Evolutionary conservation across 1,139 yeast species (phyloP).

Genomic region (Protomyces lactucae-debilis): DNA sequence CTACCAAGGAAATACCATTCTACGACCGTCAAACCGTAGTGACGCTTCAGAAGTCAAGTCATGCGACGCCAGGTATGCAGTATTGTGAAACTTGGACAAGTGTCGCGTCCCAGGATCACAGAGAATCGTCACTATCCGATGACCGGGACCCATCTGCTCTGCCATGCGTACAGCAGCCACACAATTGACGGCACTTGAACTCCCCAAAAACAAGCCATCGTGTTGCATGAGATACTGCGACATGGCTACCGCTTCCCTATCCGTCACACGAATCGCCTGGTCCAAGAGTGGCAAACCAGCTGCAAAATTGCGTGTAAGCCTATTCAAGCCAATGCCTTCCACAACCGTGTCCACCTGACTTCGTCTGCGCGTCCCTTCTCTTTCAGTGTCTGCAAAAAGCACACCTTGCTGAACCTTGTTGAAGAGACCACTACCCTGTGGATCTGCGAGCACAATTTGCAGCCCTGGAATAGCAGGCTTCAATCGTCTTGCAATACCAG

Average conservation of each 20-base stretch:
- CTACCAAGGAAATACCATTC: background rate
- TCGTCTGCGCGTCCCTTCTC: conserved; percentile 87
- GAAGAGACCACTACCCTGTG: conserved; percentile 89
- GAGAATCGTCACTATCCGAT: conserved; percentile 75
- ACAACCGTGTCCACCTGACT: conserved; percentile 94
- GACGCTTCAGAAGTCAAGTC: background rate
- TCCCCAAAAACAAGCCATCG: conserved; percentile 88
- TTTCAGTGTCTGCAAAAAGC: conserved; percentile 83
- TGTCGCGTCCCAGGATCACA: conserved; percentile 51
- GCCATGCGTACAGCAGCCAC: conserved; percentile 81
- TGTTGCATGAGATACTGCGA: conserved; percentile 73
- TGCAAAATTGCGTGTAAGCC: conserved; percentile 75
- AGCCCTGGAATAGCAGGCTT: conserved; percentile 48
- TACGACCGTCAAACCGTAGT: background rate
- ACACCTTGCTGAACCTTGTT: conserved; percentile 85
- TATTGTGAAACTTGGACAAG: conserved; percentile 18
- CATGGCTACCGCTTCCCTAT: conserved; percentile 77
- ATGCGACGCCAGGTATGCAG: background rate
- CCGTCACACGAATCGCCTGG: conserved; percentile 73
- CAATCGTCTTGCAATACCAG: conserved; percentile 75
- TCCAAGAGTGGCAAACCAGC: conserved; percentile 60
- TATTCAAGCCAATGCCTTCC: conserved; percentile 88
- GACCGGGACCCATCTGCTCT: conserved; percentile 53
- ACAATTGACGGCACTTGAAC: conserved; percentile 87
- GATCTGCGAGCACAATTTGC: conserved; percentile 69